These are phyloP conservation scores for Tothia fuscella DNA, from an alignment of 2,329 filamentous ascomycete species.

Conservation along the genomic window DNA sequence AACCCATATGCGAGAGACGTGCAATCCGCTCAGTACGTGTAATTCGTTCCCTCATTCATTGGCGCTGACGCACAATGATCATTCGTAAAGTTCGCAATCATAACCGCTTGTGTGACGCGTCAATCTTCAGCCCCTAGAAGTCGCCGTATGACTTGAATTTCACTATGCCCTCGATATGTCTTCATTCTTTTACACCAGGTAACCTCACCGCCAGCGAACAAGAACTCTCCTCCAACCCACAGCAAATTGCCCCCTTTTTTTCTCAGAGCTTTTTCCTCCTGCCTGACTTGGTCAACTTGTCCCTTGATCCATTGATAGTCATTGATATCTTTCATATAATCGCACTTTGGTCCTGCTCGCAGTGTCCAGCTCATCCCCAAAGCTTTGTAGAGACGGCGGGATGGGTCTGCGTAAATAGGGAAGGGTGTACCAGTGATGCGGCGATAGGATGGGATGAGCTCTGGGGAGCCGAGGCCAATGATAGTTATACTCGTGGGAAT, in stretches of 20 bases:
- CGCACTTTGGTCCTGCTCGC: constrained; percentile 34
- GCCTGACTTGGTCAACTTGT: constrained; percentile 1
- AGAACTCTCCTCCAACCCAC: constrained; percentile 30
- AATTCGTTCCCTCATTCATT: no score
- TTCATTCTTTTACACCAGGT: constrained; percentile 32
- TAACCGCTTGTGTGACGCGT: no score
- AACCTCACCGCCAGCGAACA: constrained; percentile 29
- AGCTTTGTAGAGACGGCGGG: constrained; percentile 50
- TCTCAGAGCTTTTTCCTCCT: background rate
- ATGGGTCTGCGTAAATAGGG: constrained; percentile 68
- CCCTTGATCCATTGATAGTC: constrained; percentile 7
- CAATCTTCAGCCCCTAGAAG: constrained; percentile 26
- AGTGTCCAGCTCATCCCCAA: constrained; percentile 59
- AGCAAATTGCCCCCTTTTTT: constrained; percentile 25
- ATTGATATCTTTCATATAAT: constrained; percentile 42
- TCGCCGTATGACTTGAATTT: constrained; percentile 22
- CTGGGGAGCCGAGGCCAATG: constrained; percentile 59
- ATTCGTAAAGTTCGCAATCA: no score
- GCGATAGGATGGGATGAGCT: constrained; percentile 56
- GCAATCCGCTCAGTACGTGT: no score
- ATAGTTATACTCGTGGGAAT: constrained; percentile 51
- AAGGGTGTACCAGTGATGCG: constrained; percentile 51
- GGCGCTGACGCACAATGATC: no score
- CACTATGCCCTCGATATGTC: constrained; percentile 26
- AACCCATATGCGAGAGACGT: no score